Base-by-base conservation (phyloP, 768 basidiomycete genomes). In the Strobilomyces dryophilus region DNA sequence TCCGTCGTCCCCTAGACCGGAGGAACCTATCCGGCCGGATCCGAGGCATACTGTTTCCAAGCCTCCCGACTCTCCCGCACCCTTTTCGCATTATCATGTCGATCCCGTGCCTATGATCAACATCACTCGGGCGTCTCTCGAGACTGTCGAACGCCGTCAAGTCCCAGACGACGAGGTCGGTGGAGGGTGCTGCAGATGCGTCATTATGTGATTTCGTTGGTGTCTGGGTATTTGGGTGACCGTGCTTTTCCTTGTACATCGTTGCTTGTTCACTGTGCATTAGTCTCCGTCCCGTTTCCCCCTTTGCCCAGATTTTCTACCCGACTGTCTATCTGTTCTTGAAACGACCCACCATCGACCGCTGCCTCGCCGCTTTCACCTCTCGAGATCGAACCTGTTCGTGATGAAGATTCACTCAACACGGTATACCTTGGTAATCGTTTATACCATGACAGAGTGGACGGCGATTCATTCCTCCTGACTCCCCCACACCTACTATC, bases 161-260 rank as follows among this genome's bases (percentile, higher is more conserved):
- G 59, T 60, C 47, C 67, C 61, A 40, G 58, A 64, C 36, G 71
- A 72, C 11, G 79, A 83, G 32, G 78, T 77, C 14, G 66, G 62
- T 2, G 74, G 69, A 31, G 79, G 75, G 29, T 91, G 89, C 65
- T 92, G 89, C 76, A 87, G 85, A 71, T 92, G 89, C 71, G 72
- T 88, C 60, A 78, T 92, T 67, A 92, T 92, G 89, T 92, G 81
- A 89, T 69, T 56, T 49, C 50, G 46, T 50, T 42, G 54, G 51
- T 56, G 51, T 60, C 41, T 27, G 56, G 58, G 47, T 57, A 57
- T 59, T 47, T 54, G 56, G 49, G 50, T 72, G 61, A 42, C 36
- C 42, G 46, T 60, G 57, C 64, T 66, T 51, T 62, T 59, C 50
- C 35, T 46, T 46, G 49, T 45, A 41, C 31, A 55, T 47, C 46